Percentiles rank a stretch among this genome's conserved stretches.
phyloP scores from a whole-genome alignment of 768 basidiomycete genomes.

The Lentinula sp. region DNA sequence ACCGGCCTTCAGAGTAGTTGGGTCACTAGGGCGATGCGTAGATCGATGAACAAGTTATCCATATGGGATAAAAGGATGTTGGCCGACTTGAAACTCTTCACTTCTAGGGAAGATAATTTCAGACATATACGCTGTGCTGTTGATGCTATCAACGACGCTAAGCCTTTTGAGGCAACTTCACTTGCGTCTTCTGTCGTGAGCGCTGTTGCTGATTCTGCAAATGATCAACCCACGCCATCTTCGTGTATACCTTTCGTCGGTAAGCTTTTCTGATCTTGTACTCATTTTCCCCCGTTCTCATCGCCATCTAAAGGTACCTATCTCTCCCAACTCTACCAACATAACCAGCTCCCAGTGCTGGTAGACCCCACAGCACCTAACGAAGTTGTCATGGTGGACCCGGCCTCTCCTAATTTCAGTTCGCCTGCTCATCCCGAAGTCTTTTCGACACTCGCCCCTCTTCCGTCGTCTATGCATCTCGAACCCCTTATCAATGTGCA shows the following conservation, averaged over 20 bases:
- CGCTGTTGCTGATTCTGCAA: constrained; percentile 25
- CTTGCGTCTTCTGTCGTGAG: constrained; percentile 51
- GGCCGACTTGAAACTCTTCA: constrained; percentile 64
- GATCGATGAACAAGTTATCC: constrained; percentile 60
- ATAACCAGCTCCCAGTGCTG: constrained; percentile 67
- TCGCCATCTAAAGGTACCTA: constrained; percentile 53
- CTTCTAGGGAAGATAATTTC: constrained; percentile 63
- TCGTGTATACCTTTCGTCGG: constrained; percentile 83
- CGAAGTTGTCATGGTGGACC: constrained; percentile 59
- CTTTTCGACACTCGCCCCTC: constrained; percentile 63
- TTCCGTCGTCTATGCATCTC: constrained; percentile 73
- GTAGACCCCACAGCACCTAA: constrained; percentile 81
- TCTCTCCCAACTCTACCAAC: constrained; percentile 61
- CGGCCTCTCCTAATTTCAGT: constrained; percentile 56
- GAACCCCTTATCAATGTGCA: constrained; percentile 87
- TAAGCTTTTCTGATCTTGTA: constrained; percentile 21
- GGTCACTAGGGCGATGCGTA: constrained; percentile 62
- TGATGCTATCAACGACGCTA: constrained; percentile 58
- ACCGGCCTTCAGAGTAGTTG: constrained; percentile 66
- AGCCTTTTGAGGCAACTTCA: constrained; percentile 48
- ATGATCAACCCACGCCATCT: constrained; percentile 33
- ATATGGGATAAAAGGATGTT: constrained; percentile 70
- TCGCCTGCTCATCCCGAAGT: constrained; percentile 74
- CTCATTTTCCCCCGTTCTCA: constrained; percentile 1
- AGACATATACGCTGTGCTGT: constrained; percentile 65